Base-by-base conservation (phyloP, 768 basidiomycete genomes). In the Hemileccinum rubropunctum region DNA sequence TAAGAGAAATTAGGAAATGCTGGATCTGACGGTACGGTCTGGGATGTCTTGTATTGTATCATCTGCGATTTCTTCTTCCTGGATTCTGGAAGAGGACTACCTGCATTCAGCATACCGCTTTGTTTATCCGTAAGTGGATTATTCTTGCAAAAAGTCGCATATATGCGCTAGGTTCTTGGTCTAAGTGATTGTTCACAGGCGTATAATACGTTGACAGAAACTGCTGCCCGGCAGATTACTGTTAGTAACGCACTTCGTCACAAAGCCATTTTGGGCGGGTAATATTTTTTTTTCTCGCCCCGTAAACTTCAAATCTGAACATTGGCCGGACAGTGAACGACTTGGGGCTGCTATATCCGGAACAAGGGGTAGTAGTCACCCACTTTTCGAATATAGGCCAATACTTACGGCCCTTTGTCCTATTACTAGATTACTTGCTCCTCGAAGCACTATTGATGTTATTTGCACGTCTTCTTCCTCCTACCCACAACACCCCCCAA, bases 391-490 rank as follows among this genome's bases (percentile, higher is more conserved):
- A 34, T 21, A 30, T n/a, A 18, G 12, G 14, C 21, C 14, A 3
- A 7, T 28, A 3, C 21, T 39, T 11, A 53, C 34, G 4, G 30
- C 21, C 23, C 18, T 28, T 11, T 42, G 8, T 54, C 6, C 37
- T 17, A 13, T 26, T n/a, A 30, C 60, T 32, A 83, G 84, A 80
- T 47, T 83, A 76, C 57, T 66, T 85, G 15, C 73, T 76, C 13
- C 63, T 83, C 37, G 84, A 86, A 60, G 72, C 76, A 14, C 71
- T 84, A 4, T 60, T 85, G 37, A 76, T 78, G 45, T 56, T 86
- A 1, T 76, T 84, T 58, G 82, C 76, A 30, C 76, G 76, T 35
- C 65, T 84, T 13, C 63, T 85, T 21, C 81, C 83, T 15, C 67
- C 78, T 12, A 62, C 69, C 5, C 67, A 72, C 42, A 62, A 60